Evolutionary conservation across 371 early-diverging fungal genomes (phyloP).

Genomic region (Lichtheimia corymbifera): DNA sequence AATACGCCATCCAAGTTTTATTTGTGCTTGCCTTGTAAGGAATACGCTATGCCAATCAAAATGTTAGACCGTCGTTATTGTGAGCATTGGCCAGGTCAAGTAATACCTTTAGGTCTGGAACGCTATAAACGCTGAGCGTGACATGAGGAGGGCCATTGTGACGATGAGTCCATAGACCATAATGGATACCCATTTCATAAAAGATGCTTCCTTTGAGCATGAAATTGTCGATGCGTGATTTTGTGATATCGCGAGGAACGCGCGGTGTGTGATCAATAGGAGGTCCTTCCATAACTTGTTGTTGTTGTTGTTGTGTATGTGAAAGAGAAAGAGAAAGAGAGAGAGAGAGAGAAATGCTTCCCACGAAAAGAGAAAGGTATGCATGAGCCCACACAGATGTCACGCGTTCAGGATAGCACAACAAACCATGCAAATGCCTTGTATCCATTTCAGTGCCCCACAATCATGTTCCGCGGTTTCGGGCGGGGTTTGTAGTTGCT

Average conservation of each 20-base stretch:
- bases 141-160: constrained; percentile 38
- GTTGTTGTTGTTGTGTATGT: background rate
- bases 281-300: constrained; percentile 14
- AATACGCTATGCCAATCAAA: constrained; percentile 31
- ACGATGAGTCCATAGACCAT: constrained; percentile 32
- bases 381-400: background rate
- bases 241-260: constrained; percentile 37
- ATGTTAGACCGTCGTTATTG: no score
- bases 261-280: constrained; percentile 39
- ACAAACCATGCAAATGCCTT: no score
- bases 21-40: constrained; percentile 32
- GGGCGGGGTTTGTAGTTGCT: no score
- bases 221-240: constrained; percentile 47
- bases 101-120: constrained; percentile 68
- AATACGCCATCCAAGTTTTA: background rate
- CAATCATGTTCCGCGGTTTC: no score
- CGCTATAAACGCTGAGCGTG: constrained; percentile 63
- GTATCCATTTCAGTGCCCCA: no score
- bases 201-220: constrained; percentile 41
- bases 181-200: constrained; percentile 48
- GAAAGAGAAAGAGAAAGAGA: background rate
- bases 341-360: background rate
- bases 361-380: background rate
- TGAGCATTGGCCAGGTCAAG: no score
- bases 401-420: background rate